These are phyloP conservation scores for Penicillium hordei DNA, from an alignment of 2,329 filamentous ascomycete species.

Conservation along the genomic window DNA sequence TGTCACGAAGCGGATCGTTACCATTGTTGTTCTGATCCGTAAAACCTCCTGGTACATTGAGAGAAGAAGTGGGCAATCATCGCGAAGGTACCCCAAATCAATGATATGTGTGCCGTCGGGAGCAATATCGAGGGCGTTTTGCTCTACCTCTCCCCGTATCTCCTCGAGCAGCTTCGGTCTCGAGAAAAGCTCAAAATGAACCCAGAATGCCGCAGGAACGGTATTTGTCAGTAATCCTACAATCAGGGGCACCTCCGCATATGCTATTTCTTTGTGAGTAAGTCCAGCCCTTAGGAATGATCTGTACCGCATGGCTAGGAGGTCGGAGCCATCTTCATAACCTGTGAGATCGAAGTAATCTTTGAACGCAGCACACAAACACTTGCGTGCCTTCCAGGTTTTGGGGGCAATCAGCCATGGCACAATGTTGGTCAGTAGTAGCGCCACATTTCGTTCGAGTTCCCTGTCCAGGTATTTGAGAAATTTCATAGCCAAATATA, in stretches of 20 bases:
- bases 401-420: background rate
- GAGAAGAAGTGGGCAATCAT: background rate
- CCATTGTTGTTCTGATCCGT: background rate
- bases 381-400: background rate
- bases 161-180: background rate
- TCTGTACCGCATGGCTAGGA: background rate
- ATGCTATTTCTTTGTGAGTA: background rate
- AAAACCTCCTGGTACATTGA: background rate
- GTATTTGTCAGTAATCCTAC: background rate
- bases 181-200: background rate
- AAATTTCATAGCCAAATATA: too few species aligned
- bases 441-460: background rate
- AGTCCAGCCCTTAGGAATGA: background rate
- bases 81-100: background rate
- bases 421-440: background rate
- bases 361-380: background rate
- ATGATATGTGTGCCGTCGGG: background rate
- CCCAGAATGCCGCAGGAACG: background rate
- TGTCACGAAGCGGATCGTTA: background rate
- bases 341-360: background rate
- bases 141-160: background rate
- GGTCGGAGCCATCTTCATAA: background rate
- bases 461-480: background rate
- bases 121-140: background rate
- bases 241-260: background rate